Conservation (phyloP, 345 rosid species). For the Ailanthus altissimus region DNA sequence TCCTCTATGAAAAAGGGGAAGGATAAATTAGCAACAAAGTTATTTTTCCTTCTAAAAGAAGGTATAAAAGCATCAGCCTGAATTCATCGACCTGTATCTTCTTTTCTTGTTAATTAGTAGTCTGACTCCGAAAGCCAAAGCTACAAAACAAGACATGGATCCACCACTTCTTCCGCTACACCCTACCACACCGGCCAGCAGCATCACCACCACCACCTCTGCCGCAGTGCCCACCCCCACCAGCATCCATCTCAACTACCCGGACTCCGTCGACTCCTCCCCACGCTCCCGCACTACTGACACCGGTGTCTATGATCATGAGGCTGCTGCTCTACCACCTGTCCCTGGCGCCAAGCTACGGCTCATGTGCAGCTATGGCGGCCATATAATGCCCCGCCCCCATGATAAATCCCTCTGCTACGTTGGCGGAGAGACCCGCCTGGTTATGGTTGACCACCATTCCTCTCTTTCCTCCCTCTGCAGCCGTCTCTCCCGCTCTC, state of each 20-base stretch:
- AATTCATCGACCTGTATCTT: background rate
- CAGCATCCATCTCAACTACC: conserved; percentile 30
- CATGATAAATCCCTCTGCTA: conserved; percentile 80
- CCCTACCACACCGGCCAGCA: conserved; percentile 21
- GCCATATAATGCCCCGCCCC: conserved; percentile 91
- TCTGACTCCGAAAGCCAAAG: no score
- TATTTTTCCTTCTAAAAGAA: background rate
- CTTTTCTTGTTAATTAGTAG: no score
- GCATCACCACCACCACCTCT: conserved; percentile 14
- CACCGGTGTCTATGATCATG: conserved; percentile 35
- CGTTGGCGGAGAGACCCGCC: conserved; percentile 71
- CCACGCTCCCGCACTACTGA: conserved; percentile 42
- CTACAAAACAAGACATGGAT: no score
- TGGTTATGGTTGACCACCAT: conserved; percentile 64
- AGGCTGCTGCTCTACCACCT: conserved; percentile 48
- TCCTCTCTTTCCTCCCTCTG: conserved; percentile 52
- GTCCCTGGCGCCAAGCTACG: conserved; percentile 71
- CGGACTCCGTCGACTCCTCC: conserved; percentile 50
- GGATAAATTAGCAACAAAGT: background rate
- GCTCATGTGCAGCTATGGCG: conserved; percentile 88
- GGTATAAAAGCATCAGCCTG: background rate
- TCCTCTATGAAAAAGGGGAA: background rate
- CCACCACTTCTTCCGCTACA: conserved; percentile 38
- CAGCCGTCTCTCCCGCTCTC: conserved; percentile 60
- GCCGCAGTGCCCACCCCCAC: conserved; percentile 29